Percentiles rank a stretch among this genome's conserved stretches.
phyloP scores from a whole-genome alignment of 805 yeast species.

The Candida wancherniae region DNA sequence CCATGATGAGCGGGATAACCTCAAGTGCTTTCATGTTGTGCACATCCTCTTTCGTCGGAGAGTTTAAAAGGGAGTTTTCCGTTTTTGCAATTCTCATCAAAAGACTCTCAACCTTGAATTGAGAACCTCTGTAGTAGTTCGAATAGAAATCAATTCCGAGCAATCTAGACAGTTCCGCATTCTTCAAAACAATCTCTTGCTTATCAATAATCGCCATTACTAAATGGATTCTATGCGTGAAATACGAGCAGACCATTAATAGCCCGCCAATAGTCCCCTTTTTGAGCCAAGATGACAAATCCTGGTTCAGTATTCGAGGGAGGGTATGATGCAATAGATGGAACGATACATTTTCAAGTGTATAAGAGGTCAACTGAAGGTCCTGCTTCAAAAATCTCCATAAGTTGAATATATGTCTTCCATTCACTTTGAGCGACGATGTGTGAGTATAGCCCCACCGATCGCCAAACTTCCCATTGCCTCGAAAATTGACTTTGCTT shows the following conservation, averaged over 20 bases:
- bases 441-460: slow-evolving; percentile 82
- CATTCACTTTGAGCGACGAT: slow-evolving; percentile 61
- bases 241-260: slow-evolving; percentile 42
- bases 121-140: slow-evolving; percentile 87
- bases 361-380: slow-evolving; percentile 57
- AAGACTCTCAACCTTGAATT: slow-evolving; percentile 87
- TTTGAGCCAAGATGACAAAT: slow-evolving; percentile 39
- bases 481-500: slow-evolving; percentile 51
- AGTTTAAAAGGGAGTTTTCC: slow-evolving; percentile 65
- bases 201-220: slow-evolving; percentile 47
- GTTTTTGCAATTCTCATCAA: slow-evolving; percentile 68
- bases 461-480: slow-evolving; percentile 54
- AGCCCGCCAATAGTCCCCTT: slow-evolving; percentile 35
- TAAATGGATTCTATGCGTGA: slow-evolving; percentile 39
- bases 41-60: slow-evolving; percentile 80
- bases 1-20: slow-evolving; percentile 87
- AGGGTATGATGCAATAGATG: slow-evolving; percentile 62
- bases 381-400: slow-evolving; percentile 76
- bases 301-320: slow-evolving; percentile 53
- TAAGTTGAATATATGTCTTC: slow-evolving; percentile 78
- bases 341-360: slow-evolving; percentile 70
- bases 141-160: slow-evolving; percentile 89
- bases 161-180: slow-evolving; percentile 77
- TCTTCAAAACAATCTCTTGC: slow-evolving; percentile 64
- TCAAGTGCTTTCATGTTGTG: slow-evolving; percentile 81